These are phyloP conservation scores for Schizothecium vesticola DNA, from an alignment of 495 filamentous ascomycete genomes.

Conservation along the genomic window DNA sequence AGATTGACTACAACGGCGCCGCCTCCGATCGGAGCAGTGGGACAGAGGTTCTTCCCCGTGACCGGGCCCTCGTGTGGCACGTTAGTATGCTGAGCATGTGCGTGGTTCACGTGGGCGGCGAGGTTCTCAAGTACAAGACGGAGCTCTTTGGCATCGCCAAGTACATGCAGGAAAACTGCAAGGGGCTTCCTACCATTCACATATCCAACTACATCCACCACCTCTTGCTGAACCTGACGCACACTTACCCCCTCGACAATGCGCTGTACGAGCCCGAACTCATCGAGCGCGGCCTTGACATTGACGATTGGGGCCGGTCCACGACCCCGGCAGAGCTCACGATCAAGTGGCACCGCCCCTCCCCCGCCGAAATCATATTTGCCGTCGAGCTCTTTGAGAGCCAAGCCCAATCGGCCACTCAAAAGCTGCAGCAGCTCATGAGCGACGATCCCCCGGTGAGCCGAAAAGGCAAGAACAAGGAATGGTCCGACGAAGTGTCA, in stretches of 20 bases:
- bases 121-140: slow-evolving; percentile 78
- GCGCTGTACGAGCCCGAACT: slow-evolving; percentile 71
- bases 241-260: slow-evolving; percentile 87
- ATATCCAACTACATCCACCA: slow-evolving; percentile 98
- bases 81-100: slow-evolving; percentile 98
- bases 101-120: slow-evolving; percentile 88
- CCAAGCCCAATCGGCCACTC: slow-evolving; percentile 55
- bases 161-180: slow-evolving; percentile 93
- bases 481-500: slow-evolving; percentile 96
- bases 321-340: slow-evolving; percentile 66
- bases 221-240: slow-evolving; percentile 92
- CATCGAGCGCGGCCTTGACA: slow-evolving; percentile 46
- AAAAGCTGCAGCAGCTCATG: slow-evolving; percentile 66
- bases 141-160: slow-evolving; percentile 86
- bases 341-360: slow-evolving; percentile 87
- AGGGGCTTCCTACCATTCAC: slow-evolving; percentile 88
- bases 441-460: slow-evolving; percentile 79
- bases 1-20: slow-evolving; percentile 96
- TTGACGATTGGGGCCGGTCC: slow-evolving; percentile 72
- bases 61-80: slow-evolving; percentile 92
- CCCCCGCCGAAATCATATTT: slow-evolving; percentile 72
- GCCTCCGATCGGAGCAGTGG: slow-evolving; percentile 91
- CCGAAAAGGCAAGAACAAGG: slow-evolving; percentile 89
- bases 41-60: slow-evolving; percentile 85
- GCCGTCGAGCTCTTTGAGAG: slow-evolving; percentile 82